Evolutionary conservation across 1,284 basidiomycete species (phyloP).

Genomic region (Leccinum solheimii): DNA sequence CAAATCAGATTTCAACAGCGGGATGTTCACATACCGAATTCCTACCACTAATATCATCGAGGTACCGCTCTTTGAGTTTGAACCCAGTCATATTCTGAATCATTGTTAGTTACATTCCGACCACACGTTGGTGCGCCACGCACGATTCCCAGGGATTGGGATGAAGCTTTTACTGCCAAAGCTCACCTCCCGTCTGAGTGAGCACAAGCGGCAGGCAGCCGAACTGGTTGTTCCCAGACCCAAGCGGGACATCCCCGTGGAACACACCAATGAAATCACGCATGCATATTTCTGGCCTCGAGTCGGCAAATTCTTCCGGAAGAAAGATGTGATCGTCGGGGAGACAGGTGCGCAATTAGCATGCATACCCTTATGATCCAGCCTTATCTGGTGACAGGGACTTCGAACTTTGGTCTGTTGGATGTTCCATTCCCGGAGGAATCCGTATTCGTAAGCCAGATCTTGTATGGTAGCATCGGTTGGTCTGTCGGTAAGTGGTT

Average conservation of each 20-base stretch:
- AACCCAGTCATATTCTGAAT: constrained; percentile 1
- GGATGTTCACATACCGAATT: constrained; percentile 77
- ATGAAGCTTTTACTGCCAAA: constrained; percentile 75
- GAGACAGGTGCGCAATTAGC: constrained; percentile 67
- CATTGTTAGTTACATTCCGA: constrained; percentile 75
- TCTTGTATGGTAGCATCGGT: constrained; percentile 87
- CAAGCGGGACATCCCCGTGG: constrained; percentile 47
- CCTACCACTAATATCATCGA: constrained; percentile 63
- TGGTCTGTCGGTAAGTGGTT: constrained; percentile 71
- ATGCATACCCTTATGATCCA: not conserved
- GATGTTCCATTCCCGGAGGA: constrained; percentile 74
- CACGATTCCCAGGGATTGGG: constrained; percentile 60
- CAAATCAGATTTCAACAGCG: constrained; percentile 90
- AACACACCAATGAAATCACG: constrained; percentile 55
- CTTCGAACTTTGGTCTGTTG: constrained; percentile 72
- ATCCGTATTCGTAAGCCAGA: constrained; percentile 69
- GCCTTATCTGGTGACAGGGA: constrained; percentile 37
- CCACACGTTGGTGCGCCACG: constrained; percentile 69
- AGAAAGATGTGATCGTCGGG: constrained; percentile 77
- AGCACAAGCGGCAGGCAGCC: constrained; percentile 40
- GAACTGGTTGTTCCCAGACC: constrained; percentile 53
- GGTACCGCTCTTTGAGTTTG: constrained; percentile 36
- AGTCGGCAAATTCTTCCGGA: constrained; percentile 74
- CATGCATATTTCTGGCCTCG: constrained; percentile 89
- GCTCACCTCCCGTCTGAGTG: constrained; percentile 56